Percentiles rank a stretch among this genome's conserved stretches.
These are phyloP conservation scores for Fusarium multiceps DNA, from an alignment of 2,329 filamentous ascomycete species.

Conservation along the genomic window DNA sequence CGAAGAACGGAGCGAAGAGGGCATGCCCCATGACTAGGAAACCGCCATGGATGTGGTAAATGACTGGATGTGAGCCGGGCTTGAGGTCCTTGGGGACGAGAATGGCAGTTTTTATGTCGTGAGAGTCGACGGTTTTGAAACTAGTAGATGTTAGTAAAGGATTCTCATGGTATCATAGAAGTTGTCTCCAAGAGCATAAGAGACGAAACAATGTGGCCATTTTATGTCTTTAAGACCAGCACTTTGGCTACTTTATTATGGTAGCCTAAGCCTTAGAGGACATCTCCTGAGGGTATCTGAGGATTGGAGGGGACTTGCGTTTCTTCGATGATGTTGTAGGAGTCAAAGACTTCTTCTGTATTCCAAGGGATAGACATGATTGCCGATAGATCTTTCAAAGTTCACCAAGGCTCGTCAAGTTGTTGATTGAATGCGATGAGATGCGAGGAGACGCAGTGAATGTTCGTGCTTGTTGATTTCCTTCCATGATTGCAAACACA, in stretches of 20 bases:
- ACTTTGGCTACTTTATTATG: no score
- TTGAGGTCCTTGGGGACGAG: slow-evolving; percentile 44
- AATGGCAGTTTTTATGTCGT: slow-evolving; percentile 39
- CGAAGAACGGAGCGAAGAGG: slow-evolving; percentile 43
- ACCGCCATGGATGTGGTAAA: slow-evolving; percentile 45
- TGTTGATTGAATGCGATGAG: no score
- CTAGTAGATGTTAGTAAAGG: not conserved
- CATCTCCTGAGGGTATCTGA: no score
- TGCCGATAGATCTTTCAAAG: not conserved
- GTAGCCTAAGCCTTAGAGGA: no score
- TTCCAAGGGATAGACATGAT: slow-evolving; percentile 35
- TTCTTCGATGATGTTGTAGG: slow-evolving; percentile 32
- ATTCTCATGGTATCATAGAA: no score
- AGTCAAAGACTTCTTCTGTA: slow-evolving; percentile 35
- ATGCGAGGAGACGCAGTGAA: no score
- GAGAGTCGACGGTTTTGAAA: slow-evolving; percentile 34
- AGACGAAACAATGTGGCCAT: no score
- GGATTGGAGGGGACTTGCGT: slow-evolving; percentile 10
- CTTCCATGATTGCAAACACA: not conserved
- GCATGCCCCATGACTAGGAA: slow-evolving; percentile 40
- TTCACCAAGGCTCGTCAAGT: not conserved
- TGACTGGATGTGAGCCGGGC: slow-evolving; percentile 35
- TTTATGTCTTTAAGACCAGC: no score
- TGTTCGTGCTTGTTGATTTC: not conserved
- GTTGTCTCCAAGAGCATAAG: no score